Base-by-base conservation (phyloP, 768 basidiomycete genomes). In the Lentinula sp. region DNA sequence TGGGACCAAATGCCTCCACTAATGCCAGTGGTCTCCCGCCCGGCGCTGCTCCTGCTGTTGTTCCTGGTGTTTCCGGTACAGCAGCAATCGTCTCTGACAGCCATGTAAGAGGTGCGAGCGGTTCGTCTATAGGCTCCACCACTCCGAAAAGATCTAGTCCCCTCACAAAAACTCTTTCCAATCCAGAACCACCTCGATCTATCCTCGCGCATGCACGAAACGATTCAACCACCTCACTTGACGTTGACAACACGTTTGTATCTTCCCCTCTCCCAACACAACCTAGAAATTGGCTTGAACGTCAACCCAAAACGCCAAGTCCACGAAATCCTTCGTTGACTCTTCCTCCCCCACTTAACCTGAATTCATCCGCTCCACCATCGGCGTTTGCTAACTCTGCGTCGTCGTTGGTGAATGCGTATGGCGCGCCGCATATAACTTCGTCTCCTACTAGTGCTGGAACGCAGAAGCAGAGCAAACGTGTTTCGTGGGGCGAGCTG, bases 1-100 rank as follows among this genome's bases (percentile, higher is more conserved):
- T 82, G 81, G 81, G 81, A 2, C 75, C 78, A 11, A 2, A 40
- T 35, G 28, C n/a, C 16, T 21, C 46, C 13, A 39, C 43, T 21
- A 8, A 35, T 51, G 32, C 61, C 32, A 53, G 7, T 39, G 43
- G n/a, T 13, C 48, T 60, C 52, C 50, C 48, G 37, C 46, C 46
- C 5, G 57, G 57, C 1, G 57, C 57, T 59, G 57, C 57, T 9
- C 57, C 57, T 18, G 34, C 57, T 35, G 46, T 49, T 16, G 46
- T 34, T 28, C 46, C 43, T 49, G 45, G n/a, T 10, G 16, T 21
- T n/a, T 21, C 34, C 2, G n/a, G 43, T 34, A 31, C 57, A 9
- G 35, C 28, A 32, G 45, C 32, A 28, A 28, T 3, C 21, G 16
- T 40, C 28, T 3, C 45, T 23, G 18, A 49, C 46, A 21, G n/a